Evolutionary conservation across 2,329 filamentous ascomycete genomes (phyloP).

Genomic region (Pestalotiopsis fici): DNA sequence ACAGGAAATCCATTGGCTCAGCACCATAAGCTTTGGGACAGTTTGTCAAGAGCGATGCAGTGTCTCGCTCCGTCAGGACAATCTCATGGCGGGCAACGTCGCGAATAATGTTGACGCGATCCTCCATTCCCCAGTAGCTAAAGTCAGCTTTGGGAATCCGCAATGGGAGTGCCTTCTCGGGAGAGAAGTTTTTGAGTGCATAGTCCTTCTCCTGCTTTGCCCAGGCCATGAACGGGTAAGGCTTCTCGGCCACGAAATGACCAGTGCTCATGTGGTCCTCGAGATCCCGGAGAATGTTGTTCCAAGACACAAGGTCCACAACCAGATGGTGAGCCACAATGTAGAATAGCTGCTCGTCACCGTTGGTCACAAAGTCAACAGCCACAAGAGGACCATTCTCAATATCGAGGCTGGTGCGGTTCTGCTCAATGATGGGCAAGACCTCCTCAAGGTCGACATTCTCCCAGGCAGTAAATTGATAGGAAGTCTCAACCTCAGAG

Average conservation of each 20-base stretch:
- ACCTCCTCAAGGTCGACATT: not conserved
- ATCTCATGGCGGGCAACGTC: not conserved
- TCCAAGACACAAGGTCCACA: constrained; percentile 47
- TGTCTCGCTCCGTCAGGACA: constrained; percentile 26
- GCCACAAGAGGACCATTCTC: constrained; percentile 24
- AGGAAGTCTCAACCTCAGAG: not conserved
- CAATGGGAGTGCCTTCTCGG: constrained; percentile 10
- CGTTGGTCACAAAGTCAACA: constrained; percentile 21
- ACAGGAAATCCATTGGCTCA: constrained; percentile 37
- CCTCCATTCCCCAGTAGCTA: constrained; percentile 8
- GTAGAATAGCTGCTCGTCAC: constrained; percentile 25
- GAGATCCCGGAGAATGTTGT: constrained; percentile 42
- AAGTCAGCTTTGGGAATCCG: constrained; percentile 16
- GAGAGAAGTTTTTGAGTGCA: constrained; percentile 10
- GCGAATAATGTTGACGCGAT: constrained; percentile 4
- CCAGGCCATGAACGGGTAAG: constrained; percentile 38
- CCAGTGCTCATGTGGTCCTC: constrained; percentile 35
- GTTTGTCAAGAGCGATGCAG: constrained; percentile 20
- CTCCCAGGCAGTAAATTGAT: not conserved
- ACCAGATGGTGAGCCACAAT: constrained; percentile 37
- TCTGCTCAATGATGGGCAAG: not conserved
- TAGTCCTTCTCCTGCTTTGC: not conserved
- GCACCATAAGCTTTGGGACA: constrained; percentile 26
- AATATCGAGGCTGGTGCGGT: constrained; percentile 16
- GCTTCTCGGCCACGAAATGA: constrained; percentile 12